Evolutionary conservation across 2,329 filamentous ascomycete genomes (phyloP), one percentile per base, ranked within the genome.

Genomic region (Neodidymelliopsis sp.): DNA sequence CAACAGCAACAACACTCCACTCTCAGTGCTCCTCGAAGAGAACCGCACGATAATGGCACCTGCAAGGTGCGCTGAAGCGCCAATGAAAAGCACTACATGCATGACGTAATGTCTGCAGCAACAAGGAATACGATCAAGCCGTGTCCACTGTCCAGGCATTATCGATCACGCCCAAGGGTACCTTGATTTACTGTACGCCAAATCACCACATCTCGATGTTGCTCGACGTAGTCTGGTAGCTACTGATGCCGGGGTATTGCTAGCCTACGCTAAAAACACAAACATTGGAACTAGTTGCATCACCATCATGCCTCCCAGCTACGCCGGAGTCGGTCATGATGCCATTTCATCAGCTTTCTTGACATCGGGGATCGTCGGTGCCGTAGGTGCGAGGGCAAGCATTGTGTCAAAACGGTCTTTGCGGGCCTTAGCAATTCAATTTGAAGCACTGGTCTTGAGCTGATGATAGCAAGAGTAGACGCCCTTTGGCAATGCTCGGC

Each of bases 1-100:
- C 29, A 36, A 50, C 23, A 41, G 47, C 40, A 45, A 45, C 47
- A 30, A 30, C 27, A 41, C 30, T 46, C 42, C 37, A 52, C 49
- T 47, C 22, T 33, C 16, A 15, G 23, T 36, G 41, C 37, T 41
- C 37, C 27, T 37, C 31, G 23, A 37, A 34, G 23, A 42, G 36
- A 31, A 47, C 31, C 40, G 24, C 47, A 41, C 49, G 36, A 46
- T 52, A 52, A 46, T 16, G 19, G 25, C 16, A 15, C 38, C 42
- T 52, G 49, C 42, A 52, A 42, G 49, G 37, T 20, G 16, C 13
- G 12, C 11, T 8, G 13, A 19, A n/a, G 40, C 47, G 29, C 35
- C 47, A 40, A 40, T 45, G 7, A 37, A 27, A 13, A 24, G n/a
- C 4, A 30, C n/a, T 13, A 30, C 25, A 7, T 22, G 29, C 40